Conservation (phyloP, 768 basidiomycete species). For the Mrakia frigida region DNA sequence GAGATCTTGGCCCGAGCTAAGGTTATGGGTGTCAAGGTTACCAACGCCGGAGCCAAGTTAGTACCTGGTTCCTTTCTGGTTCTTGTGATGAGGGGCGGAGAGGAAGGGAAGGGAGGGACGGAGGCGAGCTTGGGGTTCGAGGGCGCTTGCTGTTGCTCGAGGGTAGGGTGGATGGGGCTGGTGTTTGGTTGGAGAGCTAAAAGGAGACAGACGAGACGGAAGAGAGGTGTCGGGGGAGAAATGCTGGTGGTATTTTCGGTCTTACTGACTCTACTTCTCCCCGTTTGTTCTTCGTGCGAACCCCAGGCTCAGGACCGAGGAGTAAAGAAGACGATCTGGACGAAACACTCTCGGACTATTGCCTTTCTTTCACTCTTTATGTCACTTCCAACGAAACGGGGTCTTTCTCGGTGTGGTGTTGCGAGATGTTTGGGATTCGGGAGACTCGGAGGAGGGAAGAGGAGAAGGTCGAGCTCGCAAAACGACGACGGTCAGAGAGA, state of each 20-base stretch:
- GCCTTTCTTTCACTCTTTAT: slow-evolving; percentile 18
- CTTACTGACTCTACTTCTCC: neutral
- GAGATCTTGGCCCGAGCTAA: slow-evolving; percentile 75
- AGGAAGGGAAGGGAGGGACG: neutral
- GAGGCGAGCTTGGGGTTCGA: neutral
- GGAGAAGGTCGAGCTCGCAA: no score
- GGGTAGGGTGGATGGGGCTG: neutral
- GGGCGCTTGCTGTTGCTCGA: neutral
- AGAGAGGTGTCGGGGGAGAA: no score
- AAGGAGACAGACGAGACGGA: no score
- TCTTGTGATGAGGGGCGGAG: neutral
- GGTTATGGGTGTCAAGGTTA: slow-evolving; percentile 61
- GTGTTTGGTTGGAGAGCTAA: no score
- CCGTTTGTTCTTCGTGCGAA: neutral
- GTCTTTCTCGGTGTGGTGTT: no score
- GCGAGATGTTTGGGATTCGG: no score
- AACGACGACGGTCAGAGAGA: no score
- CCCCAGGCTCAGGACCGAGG: slow-evolving; percentile 19
- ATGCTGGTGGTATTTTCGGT: neutral
- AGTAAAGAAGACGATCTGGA: slow-evolving; percentile 17
- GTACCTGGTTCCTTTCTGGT: neutral
- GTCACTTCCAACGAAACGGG: slow-evolving; percentile 5
- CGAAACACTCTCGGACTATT: slow-evolving; percentile 21
- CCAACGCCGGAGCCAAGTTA: slow-evolving; percentile 22
- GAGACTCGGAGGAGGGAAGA: no score